Percentiles rank a stretch among this genome's conserved stretches.
These are phyloP conservation scores for Pythium biforme DNA, from an alignment of 352 stramenopile genomes.

Conservation along the genomic window DNA sequence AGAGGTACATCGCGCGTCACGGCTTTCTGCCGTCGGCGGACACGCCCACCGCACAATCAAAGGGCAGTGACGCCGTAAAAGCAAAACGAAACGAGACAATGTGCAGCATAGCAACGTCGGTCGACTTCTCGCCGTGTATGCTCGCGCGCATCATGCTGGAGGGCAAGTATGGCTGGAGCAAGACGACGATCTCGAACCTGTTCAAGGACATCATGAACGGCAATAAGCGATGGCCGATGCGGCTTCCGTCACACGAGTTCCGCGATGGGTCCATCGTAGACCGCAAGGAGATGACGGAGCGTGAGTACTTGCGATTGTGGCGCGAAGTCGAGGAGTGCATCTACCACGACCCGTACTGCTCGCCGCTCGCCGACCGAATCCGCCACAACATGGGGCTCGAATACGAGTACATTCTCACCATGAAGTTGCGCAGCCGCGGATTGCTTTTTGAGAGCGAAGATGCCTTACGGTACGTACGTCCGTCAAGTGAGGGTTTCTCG, in stretches of 20 bases:
- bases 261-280: background rate
- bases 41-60: background rate
- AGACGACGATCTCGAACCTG: conserved; percentile 63
- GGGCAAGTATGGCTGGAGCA: conserved; percentile 51
- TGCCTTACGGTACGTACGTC: conserved; percentile 53
- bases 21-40: conserved; percentile 4
- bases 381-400: conserved; percentile 79
- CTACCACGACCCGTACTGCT: conserved; percentile 67
- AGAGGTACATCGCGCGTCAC: conserved; percentile 48
- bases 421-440: conserved; percentile 63
- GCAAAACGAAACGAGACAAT: conserved; percentile 36
- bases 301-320: conserved; percentile 23
- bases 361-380: conserved; percentile 68
- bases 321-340: conserved; percentile 69
- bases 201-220: conserved; percentile 51
- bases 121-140: conserved; percentile 69
- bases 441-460: conserved; percentile 86
- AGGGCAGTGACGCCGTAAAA: background rate
- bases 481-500: no score
- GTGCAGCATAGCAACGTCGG: conserved; percentile 37
- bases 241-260: conserved; percentile 19
- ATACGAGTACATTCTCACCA: conserved; percentile 83
- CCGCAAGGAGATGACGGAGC: conserved; percentile 25
- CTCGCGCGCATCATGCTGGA: conserved; percentile 62
- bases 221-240: conserved; percentile 22